Evolutionary conservation across 2,329 filamentous ascomycete genomes (phyloP).

Genomic region (Colletotrichum agaves): DNA sequence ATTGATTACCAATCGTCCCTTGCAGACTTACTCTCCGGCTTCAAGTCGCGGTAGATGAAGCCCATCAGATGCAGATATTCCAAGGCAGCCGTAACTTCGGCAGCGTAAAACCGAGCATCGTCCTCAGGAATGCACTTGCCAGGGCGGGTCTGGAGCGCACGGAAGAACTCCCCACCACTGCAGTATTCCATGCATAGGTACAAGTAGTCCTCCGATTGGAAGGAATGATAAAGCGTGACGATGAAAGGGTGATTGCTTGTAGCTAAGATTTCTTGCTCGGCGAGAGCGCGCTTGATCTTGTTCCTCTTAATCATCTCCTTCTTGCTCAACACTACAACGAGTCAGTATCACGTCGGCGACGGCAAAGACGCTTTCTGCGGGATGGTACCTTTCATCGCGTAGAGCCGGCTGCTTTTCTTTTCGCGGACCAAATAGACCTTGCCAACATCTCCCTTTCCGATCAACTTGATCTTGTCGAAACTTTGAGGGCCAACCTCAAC

Average conservation of each 20-base stretch:
- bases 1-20: slow-evolving; percentile 23
- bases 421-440: slow-evolving; percentile 98
- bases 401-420: slow-evolving; percentile 95
- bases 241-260: slow-evolving; percentile 99
- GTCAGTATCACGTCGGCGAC: slow-evolving; percentile 48
- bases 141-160: slow-evolving; percentile 92
- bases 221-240: slow-evolving; percentile 97
- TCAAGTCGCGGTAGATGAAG: slow-evolving; percentile 97
- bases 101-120: slow-evolving; percentile 95
- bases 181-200: slow-evolving; percentile 99
- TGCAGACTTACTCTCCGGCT: slow-evolving; percentile 86
- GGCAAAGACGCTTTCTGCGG: not conserved
- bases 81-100: slow-evolving; percentile 94
- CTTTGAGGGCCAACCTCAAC: slow-evolving; percentile 95
- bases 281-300: slow-evolving; percentile 98
- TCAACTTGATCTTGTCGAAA: slow-evolving; percentile 99
- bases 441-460: slow-evolving; percentile 97
- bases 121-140: slow-evolving; percentile 98
- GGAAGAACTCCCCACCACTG: slow-evolving; percentile 98
- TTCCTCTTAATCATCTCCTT: slow-evolving; percentile 99
- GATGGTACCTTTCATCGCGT: slow-evolving; percentile 94
- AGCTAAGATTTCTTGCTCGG: slow-evolving; percentile 96
- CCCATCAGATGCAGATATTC: slow-evolving; percentile 99
- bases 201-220: slow-evolving; percentile 97
- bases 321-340: slow-evolving; percentile 85